These are phyloP conservation scores for Rhododendron williamsianum DNA, from an alignment of 148 eudicot species.

Conservation along the genomic window DNA sequence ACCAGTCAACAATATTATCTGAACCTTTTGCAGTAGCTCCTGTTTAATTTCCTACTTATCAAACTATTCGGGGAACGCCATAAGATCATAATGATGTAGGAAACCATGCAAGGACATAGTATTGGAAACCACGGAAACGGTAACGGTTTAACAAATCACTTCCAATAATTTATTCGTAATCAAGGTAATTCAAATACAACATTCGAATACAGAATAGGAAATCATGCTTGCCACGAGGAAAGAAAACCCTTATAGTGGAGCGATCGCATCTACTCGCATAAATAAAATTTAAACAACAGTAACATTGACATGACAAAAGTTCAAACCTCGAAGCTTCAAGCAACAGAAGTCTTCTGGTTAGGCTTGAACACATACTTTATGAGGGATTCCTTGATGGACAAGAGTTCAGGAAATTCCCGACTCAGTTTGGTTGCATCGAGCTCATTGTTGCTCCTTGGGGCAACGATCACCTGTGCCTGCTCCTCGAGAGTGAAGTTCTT, in stretches of 20 bases:
- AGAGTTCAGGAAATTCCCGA: constrained; percentile 37
- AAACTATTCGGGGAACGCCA: background rate
- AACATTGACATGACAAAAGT: background rate
- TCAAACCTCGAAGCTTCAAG: background rate
- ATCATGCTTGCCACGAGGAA: background rate
- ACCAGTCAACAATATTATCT: background rate
- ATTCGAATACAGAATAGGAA: constrained; percentile 5
- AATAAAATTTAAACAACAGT: background rate
- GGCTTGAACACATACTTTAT: constrained; percentile 40
- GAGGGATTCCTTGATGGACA: constrained; percentile 44
- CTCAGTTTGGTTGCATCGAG: constrained; percentile 43
- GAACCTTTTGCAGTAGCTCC: background rate
- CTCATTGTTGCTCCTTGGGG: constrained; percentile 57
- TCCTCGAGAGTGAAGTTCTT: constrained; percentile 43
- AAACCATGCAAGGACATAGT: background rate
- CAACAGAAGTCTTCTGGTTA: constrained; percentile 29
- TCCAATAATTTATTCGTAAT: constrained; percentile 3
- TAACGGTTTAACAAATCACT: background rate
- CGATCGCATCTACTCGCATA: background rate
- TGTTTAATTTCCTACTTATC: background rate
- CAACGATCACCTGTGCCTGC: constrained; percentile 48
- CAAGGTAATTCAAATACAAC: constrained; percentile 10
- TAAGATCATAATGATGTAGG: background rate
- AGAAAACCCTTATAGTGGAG: background rate
- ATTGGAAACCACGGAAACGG: background rate